Evolutionary conservation across 1,284 basidiomycete genomes (phyloP), one percentile per base, ranked within the genome.

Genomic region (Naganishia liquefaciens): DNA sequence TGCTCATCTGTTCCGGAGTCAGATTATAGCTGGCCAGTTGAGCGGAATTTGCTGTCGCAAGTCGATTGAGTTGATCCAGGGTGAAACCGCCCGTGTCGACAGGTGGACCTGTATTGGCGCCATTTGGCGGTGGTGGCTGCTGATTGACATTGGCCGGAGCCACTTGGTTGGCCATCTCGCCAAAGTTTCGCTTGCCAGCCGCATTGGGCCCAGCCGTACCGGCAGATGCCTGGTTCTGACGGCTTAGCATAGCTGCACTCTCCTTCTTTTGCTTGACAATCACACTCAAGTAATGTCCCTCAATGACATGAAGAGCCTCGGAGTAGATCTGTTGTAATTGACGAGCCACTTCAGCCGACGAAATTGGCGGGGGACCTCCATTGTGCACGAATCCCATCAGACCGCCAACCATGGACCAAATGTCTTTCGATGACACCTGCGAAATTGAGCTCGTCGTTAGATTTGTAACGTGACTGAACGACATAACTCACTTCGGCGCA

Each of bases 321-420:
- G 60, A 46, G 52, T 75, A 74, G 44, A 71, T 64, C 11, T 57
- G 43, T 49, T 69, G 66, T 21, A 75, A 54, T 62, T 76, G 72
- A 19, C 67, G 57, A 1, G 74, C 73, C 27, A 71, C 66, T 21
- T 63, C 65, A 11, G 68, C 67, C 3, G 63, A 68, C 1, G 72
- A 70, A 5, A 69, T 53, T 9, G 69, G 64, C 10, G 72, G 70
- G 53, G 71, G 72, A 21, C 70, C 71, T 13, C 66, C 64, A 19
- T 63, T 55, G 28, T 70, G 68, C 1, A 64, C 65, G 53, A 74
- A 73, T n/a, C 74, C 74, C 17, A 74, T 64, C 44, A 69, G 62
- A 19, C 71, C 74, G 23, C 70, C 74, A 2, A 76, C 62, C 46
- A 68, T 65, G 2, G 68, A 66, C 74, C 74, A 76, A 30, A 63